Evolutionary conservation across 306 rosid genomes (phyloP), one percentile per base, ranked within the genome.

Genomic region (Prunus fruticosa): DNA sequence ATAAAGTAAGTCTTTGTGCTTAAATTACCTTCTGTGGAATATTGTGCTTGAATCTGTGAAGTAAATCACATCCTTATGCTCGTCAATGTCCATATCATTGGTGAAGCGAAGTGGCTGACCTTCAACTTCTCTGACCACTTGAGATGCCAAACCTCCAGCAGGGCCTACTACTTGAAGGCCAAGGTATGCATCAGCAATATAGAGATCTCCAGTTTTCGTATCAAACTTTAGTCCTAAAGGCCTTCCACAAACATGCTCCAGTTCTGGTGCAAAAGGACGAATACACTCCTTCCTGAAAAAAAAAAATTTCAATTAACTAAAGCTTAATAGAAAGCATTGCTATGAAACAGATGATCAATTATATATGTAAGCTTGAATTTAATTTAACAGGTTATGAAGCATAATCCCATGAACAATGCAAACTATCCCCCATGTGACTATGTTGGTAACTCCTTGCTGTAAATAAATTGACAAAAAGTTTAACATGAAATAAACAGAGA

Each of bases 171-270:
- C 92, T 75, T 87, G 88, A 69, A 95, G 92, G 80, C 98, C 98
- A 0, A 90, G 80, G 79, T 95, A 95, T 66, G 97, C 95, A 81
- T 95, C 98, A 5, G 98, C 98, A 30, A 90, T 88, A 60, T 90
- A 95, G 22, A 95, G 85, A 73, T 95, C 93, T 75, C 96, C 96
- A 38, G 72, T 95, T 81, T 87, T 88, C 89, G 86, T 86, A 41
- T 90, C 91, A 54, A 92, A 95, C 58, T 78, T 87, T 22, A 92
- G 79, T 54, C 97, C 98, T 73, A 95, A 81, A 32, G 97, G 98
- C 75, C 97, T 88, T 80, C 97, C 98, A 78, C 98, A 95, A 46
- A 89, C 69, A 69, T 92, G 97, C 87, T 95, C 98, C 87, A 88
- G 38, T 61, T 95, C 95, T 45, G 79, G 97, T 27, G 97, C 98